Evolutionary conservation across 192 early-diverging fungal species (phyloP), one percentile per base, ranked within the genome.

Genomic region (Coemansia sp.): DNA sequence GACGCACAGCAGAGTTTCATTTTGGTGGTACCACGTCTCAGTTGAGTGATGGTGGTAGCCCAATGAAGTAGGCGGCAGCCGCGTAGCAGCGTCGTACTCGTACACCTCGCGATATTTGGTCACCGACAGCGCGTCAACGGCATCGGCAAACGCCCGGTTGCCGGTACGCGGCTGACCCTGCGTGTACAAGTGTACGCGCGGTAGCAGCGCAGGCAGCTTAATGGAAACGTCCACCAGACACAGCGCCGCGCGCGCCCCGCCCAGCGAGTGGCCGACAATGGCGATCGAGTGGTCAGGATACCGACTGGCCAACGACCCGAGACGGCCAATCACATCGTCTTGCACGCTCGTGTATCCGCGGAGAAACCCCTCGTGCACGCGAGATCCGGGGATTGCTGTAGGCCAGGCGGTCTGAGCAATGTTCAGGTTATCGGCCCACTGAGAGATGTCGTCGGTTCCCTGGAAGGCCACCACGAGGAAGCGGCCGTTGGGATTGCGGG

Each of bases 291-390:
- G 57, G n/a, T 48, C 58, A 6, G 75, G 75, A 28, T 64, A 75
- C 69, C 8, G 60, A 53, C 15, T 67, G 64, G 17, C 43, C 52
- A 22, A 71, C 34, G 4, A 36, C 19, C 19, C 20, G 10, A 72
- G 44, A 1, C 41, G 41, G 22, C 63, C 52, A n/a, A 76, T 53
- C 0, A 63, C 59, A 17, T 57, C 26, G 15, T 62, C 68, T 12
- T 55, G 57, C 21, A 50, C 66, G 34, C 48, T 36, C 41, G 58
- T 15, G 17, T 75, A 79, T 14, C 60, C 59, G 0, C 64, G 60
- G 29, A 75, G 32, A 46, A 80, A 80, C 23, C 72, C 73, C 11
- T 26, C 27, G 42, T 80, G 78, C 10, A 80, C 78, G 2, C 53
- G 31, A 22, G 67, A 72, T 31, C 52, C 60, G 10, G 47, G 31